Percentiles rank a stretch among this genome's conserved stretches.
phyloP scores from a whole-genome alignment of 2,329 filamentous ascomycete species.

The Stenocarpella maydis region DNA sequence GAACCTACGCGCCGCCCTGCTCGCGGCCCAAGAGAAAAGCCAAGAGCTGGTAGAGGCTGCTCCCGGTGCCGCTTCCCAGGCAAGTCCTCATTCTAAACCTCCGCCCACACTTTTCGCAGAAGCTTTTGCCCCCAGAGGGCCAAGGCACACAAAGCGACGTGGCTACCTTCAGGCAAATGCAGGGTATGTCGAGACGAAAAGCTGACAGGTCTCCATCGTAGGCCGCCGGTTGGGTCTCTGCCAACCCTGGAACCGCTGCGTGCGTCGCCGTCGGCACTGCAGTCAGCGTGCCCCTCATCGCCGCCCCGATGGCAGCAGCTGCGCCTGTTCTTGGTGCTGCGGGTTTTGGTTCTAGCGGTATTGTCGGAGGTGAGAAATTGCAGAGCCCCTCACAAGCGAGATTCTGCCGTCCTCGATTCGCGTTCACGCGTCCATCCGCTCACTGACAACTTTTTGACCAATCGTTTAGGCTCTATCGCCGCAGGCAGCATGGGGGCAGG shows the following conservation, averaged over 20 bases:
- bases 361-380: constrained; percentile 33
- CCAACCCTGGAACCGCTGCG: constrained; percentile 14
- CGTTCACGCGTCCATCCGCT: no score
- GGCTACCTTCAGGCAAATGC: background rate
- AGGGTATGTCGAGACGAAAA: background rate
- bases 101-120: background rate
- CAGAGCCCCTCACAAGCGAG: background rate
- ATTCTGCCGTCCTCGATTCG: background rate
- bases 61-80: constrained; percentile 1
- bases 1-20: background rate
- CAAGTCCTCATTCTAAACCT: background rate
- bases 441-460: background rate
- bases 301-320: constrained; percentile 31
- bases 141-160: no score
- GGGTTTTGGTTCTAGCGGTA: constrained; percentile 33
- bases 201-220: background rate
- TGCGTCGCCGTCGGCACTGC: constrained; percentile 2
- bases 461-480: constrained; percentile 38
- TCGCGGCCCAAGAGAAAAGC: background rate
- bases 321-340: constrained; percentile 23
- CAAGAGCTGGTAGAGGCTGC: constrained; percentile 7
- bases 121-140: background rate
- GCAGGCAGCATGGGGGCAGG: constrained; percentile 36
- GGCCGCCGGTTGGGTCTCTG: constrained; percentile 16
- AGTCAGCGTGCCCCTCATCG: background rate